These are phyloP conservation scores for Thielaviopsis musarum DNA, from an alignment of 2,329 filamentous ascomycete species.

Conservation along the genomic window DNA sequence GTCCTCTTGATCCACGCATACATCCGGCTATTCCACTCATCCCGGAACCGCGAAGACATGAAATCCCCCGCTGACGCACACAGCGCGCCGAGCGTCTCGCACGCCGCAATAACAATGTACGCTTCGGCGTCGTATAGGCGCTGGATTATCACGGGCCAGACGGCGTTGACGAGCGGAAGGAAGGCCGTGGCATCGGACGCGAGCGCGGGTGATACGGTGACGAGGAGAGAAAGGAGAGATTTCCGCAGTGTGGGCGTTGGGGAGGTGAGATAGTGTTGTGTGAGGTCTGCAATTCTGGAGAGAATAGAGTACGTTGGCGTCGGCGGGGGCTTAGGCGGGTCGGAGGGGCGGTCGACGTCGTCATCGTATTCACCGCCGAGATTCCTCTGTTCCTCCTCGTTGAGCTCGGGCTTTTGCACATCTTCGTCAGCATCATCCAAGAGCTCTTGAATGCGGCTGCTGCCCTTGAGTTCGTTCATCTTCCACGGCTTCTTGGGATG, in stretches of 20 bases:
- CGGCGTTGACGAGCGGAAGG: constrained; percentile 70
- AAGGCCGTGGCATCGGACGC: constrained; percentile 66
- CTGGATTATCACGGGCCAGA: constrained; percentile 73
- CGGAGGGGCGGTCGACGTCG: constrained; percentile 18
- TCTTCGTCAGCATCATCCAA: constrained; percentile 15
- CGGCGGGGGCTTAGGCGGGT: constrained; percentile 42
- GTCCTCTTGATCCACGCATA: constrained; percentile 20
- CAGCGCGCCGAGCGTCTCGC: constrained; percentile 49
- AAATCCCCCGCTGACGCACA: constrained; percentile 67
- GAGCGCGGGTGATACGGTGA: constrained; percentile 54
- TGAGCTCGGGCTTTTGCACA: constrained; percentile 11
- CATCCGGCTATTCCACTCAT: constrained; percentile 48
- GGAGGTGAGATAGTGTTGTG: constrained; percentile 81
- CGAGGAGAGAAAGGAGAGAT: constrained; percentile 61
- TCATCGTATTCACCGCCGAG: constrained; percentile 19
- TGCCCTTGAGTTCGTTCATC: constrained; percentile 1
- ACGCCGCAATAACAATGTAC: constrained; percentile 53
- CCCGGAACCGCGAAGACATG: constrained; percentile 55
- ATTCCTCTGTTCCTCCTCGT: constrained; percentile 15
- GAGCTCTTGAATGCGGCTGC: constrained; percentile 11
- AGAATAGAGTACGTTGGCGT: constrained; percentile 70
- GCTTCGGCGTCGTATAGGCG: constrained; percentile 49
- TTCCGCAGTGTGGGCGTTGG: constrained; percentile 63
- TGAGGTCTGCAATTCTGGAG: constrained; percentile 63
- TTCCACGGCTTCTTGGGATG: constrained; percentile 22